Evolutionary conservation across 805 yeast genomes (phyloP).

Genomic region (Starmerella stellata): DNA sequence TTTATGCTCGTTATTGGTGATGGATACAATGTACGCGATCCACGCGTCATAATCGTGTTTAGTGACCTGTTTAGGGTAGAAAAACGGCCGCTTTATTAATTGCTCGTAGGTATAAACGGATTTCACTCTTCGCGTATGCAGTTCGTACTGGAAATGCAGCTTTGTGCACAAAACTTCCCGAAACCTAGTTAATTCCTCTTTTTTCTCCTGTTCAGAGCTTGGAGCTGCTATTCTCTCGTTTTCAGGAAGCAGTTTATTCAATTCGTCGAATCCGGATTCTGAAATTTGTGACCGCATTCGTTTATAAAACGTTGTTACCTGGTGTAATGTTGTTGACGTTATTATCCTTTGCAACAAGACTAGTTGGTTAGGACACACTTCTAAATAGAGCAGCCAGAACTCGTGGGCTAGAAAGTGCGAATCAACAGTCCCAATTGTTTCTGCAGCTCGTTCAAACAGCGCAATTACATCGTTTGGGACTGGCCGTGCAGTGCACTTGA

Average conservation of each 20-base stretch:
- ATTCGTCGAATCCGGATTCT: neutral
- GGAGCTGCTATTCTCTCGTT: constrained; percentile 3
- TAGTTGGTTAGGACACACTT: constrained; percentile 32
- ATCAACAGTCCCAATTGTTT: constrained; percentile 45
- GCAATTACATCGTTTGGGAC: constrained; percentile 11
- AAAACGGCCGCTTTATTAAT: constrained; percentile 36
- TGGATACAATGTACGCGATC: constrained; percentile 34
- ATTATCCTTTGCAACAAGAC: constrained; percentile 29
- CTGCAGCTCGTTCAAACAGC: constrained; percentile 32
- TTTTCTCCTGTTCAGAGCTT: neutral
- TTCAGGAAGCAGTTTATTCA: constrained; percentile 1
- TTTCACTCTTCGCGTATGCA: constrained; percentile 27
- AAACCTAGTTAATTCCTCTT: neutral
- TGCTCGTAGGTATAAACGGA: constrained; percentile 60
- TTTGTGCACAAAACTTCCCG: constrained; percentile 7
- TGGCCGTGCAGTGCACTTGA: constrained; percentile 7
- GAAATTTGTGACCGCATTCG: neutral
- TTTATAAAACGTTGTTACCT: constrained; percentile 55
- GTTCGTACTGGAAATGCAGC: constrained; percentile 9
- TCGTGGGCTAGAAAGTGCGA: constrained; percentile 57
- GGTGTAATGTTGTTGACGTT: constrained; percentile 34
- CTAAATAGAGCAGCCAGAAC: constrained; percentile 65
- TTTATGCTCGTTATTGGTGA: constrained; percentile 19
- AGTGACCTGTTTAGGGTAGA: constrained; percentile 32
- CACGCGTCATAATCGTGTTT: constrained; percentile 35